Evolutionary conservation across 2,329 filamentous ascomycete species (phyloP).

Genomic region (Keithomyces neogunnii): DNA sequence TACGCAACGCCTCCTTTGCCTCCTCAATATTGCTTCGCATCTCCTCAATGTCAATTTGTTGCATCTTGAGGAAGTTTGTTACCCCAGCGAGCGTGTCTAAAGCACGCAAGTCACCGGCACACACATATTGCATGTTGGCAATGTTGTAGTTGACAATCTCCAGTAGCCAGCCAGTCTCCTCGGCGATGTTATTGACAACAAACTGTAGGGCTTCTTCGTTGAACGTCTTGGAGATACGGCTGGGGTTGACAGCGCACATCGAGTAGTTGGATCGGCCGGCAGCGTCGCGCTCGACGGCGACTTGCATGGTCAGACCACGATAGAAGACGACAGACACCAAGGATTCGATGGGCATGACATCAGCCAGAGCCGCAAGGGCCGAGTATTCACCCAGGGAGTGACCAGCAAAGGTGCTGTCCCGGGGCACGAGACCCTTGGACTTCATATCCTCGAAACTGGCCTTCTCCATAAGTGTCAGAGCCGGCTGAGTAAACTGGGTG

Average conservation of each 20-base stretch:
- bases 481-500: constrained; percentile 97
- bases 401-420: constrained; percentile 94
- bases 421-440: constrained; percentile 87
- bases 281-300: constrained; percentile 93
- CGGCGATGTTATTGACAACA: constrained; percentile 89
- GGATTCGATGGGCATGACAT: constrained; percentile 99
- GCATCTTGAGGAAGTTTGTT: constrained; percentile 89
- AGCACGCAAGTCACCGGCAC: constrained; percentile 60
- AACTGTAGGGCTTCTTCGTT: constrained; percentile 96
- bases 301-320: constrained; percentile 97
- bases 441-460: constrained; percentile 99
- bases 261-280: constrained; percentile 93
- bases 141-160: constrained; percentile 98
- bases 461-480: constrained; percentile 98
- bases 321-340: constrained; percentile 99
- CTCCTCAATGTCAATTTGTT: constrained; percentile 95
- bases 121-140: constrained; percentile 68
- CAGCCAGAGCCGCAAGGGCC: constrained; percentile 86
- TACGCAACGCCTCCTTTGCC: constrained; percentile 78
- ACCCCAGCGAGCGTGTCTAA: constrained; percentile 70
- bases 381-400: constrained; percentile 99
- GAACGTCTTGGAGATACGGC: constrained; percentile 96
- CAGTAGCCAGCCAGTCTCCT: constrained; percentile 88
- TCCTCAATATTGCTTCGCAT: constrained; percentile 86
- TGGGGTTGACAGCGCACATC: constrained; percentile 98